Evolutionary conservation across 2,329 filamentous ascomycete species (phyloP), one percentile per base, ranked within the genome.

Genomic region (Didymella keratinophila): DNA sequence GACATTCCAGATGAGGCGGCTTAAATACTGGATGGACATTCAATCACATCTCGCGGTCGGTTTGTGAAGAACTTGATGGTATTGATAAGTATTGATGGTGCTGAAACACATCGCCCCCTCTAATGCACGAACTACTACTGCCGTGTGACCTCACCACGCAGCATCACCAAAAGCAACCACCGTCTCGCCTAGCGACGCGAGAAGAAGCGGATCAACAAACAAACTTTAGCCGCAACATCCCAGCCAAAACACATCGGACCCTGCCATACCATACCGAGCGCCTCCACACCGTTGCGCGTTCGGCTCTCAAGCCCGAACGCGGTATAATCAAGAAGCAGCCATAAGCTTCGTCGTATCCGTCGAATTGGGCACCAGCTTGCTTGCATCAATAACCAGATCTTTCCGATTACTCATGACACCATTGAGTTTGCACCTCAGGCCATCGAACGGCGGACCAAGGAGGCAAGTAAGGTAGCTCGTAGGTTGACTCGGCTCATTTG

Each of bases 381-480:
- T 14, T 6, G 49, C 55, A 14, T 52, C 43, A 3, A 52, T 25
- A 2, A 52, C 9, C 28, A 58, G 30, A 6, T 61, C 53, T n/a
- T 50, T 47, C 2, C 32, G 16, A 9, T 52, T 48, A 37, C 65
- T 69, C 56, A 68, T 34, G 18, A 44, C 32, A 1, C 64, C 56
- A 14, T 44, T 45, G n/a, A 67, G 45, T 4, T 51, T 25, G 34
- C 67, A 69, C 10, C 62, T 49, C 42, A 69, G 7, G 2, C 64
- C 66, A 54, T 68, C 66, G 0, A 61, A 55, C 2, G 65, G 67
- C 30, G 45, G 20, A 2, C 65, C 64, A 1, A 32, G 34, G 2
- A 68, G 30, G 28, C 67, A 68, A 2, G 62, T 68, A 0, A 69
- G 53, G 37, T 63, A 68, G 20, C 62, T 61, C 2, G 47, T 57